Percentiles rank a stretch among this genome's conserved stretches.
Conservation (phyloP, 129 eudicot species). For the Saposhnikovia divaricata region DNA sequence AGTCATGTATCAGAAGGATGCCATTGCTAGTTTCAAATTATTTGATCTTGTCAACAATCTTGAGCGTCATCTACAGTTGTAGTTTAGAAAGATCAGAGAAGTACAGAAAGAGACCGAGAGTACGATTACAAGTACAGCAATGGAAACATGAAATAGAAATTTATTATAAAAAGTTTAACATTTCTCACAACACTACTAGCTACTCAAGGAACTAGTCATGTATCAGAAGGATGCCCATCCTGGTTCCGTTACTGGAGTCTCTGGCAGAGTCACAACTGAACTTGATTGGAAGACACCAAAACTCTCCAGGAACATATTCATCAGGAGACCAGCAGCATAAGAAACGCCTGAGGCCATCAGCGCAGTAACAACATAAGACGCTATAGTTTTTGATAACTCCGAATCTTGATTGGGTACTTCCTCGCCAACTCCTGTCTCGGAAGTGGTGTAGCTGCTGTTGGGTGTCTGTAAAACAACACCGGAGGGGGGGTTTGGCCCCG, state of each 20-base stretch:
- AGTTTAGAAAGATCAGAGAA: neutral
- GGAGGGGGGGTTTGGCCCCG: too few species aligned
- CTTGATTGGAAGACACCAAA: conserved; percentile 39
- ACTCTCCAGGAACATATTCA: conserved; percentile 44
- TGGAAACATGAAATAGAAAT: too few species aligned
- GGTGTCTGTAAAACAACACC: too few species aligned
- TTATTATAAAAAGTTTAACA: neutral
- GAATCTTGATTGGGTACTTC: too few species aligned
- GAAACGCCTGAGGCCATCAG: conserved; percentile 59
- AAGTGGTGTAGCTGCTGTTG: too few species aligned
- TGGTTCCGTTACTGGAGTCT: conserved; percentile 7
- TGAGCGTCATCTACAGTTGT: too few species aligned
- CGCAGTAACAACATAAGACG: conserved; percentile 38
- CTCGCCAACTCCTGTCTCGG: too few species aligned
- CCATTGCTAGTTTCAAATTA: too few species aligned
- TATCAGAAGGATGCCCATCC: conserved; percentile 32
- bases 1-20: too few species aligned
- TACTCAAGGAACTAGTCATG: neutral
- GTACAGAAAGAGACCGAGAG: neutral
- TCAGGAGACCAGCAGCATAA: conserved; percentile 49
- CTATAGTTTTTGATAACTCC: conserved; percentile 38
- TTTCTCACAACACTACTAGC: neutral
- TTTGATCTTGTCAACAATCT: too few species aligned
- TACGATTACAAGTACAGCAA: neutral
- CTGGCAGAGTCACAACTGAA: conserved; percentile 14